phyloP scores from a whole-genome alignment of 306 rosid genomes.

The Acacia acuminata region DNA sequence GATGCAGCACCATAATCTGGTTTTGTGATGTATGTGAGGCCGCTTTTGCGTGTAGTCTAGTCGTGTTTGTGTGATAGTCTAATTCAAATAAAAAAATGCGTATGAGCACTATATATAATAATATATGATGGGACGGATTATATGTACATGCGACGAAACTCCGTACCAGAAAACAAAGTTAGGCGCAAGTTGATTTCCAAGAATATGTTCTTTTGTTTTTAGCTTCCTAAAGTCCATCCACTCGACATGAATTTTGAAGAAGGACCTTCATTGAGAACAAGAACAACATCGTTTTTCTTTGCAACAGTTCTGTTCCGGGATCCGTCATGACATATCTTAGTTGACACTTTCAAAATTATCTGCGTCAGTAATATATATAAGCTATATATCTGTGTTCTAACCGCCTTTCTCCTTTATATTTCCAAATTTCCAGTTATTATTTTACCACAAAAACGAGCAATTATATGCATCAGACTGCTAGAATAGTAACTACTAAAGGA shows the following conservation, averaged over 20 bases:
- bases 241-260: not conserved
- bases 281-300: too few relatives aligned
- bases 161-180: constrained; percentile 16
- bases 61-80: not conserved
- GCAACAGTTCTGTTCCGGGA: not conserved
- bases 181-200: not conserved
- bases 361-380: not conserved
- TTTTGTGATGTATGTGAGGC: not conserved
- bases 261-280: not conserved
- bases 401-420: not conserved
- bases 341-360: not conserved
- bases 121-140: not conserved
- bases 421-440: not conserved
- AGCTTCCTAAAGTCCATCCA: not conserved
- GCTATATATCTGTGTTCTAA: not conserved
- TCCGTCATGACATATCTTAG: not conserved
- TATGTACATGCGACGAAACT: not conserved
- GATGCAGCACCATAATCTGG: too few relatives aligned
- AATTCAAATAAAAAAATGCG: too few relatives aligned
- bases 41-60: not conserved
- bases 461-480: not conserved
- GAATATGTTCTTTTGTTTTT: not conserved
- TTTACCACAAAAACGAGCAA: not conserved
- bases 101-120: too few relatives aligned
- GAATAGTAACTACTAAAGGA: not conserved